Conservation (phyloP, 257 asterid genomes). For the Fraxinus pennsylvanica region DNA sequence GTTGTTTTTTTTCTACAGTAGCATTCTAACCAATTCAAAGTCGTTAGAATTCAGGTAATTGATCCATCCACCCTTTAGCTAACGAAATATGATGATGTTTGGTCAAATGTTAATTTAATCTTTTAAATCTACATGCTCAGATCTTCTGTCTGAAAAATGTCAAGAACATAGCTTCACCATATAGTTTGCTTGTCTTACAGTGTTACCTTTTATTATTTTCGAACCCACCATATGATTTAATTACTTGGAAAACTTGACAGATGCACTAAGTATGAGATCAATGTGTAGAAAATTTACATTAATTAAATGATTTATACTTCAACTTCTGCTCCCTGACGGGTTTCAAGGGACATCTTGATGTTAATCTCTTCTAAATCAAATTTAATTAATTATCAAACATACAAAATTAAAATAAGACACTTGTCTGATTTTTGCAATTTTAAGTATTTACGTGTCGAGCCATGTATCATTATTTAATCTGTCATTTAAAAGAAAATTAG, state of each 20-base stretch:
- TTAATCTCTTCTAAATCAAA: neutral
- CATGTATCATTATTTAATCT: too few species aligned
- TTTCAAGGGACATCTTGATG: constrained; percentile 24
- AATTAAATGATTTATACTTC: constrained; percentile 10
- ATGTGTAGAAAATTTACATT: constrained; percentile 4
- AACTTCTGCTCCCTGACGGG: constrained; percentile 24
- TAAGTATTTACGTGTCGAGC: too few species aligned
- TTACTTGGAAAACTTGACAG: constrained; percentile 20
- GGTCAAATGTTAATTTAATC: neutral
- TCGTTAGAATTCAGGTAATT: constrained; percentile 43
- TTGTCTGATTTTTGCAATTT: neutral
- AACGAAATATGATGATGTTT: constrained; percentile 26
- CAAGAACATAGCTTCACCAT: too few species aligned
- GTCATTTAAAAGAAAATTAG: neutral
- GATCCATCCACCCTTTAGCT: constrained; percentile 37
- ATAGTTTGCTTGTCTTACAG: neutral
- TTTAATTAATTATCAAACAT: neutral
- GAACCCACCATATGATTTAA: too few species aligned
- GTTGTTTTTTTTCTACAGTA: neutral
- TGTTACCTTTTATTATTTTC: neutral
- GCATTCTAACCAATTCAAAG: constrained; percentile 22
- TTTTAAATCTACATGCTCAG: neutral
- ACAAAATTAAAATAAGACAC: neutral
- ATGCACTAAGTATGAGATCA: constrained; percentile 20
- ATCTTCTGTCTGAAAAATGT: neutral